Base-by-base conservation (phyloP, 2,329 filamentous ascomycete species). In the Botrytis pseudocinerea region DNA sequence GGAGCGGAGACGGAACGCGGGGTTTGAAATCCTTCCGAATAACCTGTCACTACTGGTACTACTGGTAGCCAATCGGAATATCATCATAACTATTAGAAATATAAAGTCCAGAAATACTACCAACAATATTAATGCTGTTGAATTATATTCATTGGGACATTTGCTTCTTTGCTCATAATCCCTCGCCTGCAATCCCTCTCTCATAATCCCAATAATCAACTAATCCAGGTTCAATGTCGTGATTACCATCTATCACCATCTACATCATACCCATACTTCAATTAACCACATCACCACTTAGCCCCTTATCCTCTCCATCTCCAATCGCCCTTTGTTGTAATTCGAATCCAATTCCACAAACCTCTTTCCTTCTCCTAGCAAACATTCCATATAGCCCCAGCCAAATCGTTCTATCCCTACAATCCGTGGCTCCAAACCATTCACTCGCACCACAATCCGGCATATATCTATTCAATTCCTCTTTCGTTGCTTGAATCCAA, bases 401-500 rank as follows among this genome's bases (percentile, higher is more conserved):
- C 79, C 78, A 80, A 14, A 78, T 70, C 22, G 70, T 71, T 38
- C 79, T 66, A 75, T 80, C 77, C 44, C 77, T 76, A 63, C 79
- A 80, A 73, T 79, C 74, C 10, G 75, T 78, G 14, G 78, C 78
- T 28, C 79, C 79, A 73, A 79, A 79, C 74, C 77, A 78, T 59
- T 78, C 76, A 57, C 74, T 78, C 68, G 73, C 68, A 60, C 46
- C 51, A 75, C 79, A 80, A 42, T 72, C 73, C 38, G 79, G 78
- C 79, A 79, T 80, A 59, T 78, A 74, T 46, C 74, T 76, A 75
- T 80, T 80, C 73, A 80, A 42, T n/a, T 77, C 35, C n/a, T 76
- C 74, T 64, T 78, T 77, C 2, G 73, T 71, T 0, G 78, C 77
- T 38, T 75, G 64, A 4, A 79, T 75, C 87, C 88, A 90, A 3